Conservation (phyloP, 805 yeast genomes). For the Brettanomyces custersianus region DNA sequence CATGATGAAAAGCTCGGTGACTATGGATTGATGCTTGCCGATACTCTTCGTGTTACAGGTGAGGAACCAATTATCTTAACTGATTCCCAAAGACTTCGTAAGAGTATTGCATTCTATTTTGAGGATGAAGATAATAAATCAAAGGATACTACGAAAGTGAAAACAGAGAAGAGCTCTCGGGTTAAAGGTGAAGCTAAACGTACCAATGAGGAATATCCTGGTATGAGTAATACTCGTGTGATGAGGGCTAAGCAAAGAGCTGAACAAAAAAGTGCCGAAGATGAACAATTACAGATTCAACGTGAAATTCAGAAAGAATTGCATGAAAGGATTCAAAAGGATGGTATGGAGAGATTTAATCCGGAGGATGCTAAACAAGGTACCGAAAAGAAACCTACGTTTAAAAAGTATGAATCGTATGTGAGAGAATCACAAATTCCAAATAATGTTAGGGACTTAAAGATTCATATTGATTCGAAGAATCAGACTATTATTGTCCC, state of each 20-base stretch:
- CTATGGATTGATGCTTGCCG: conserved; percentile 70
- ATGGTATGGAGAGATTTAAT: conserved; percentile 74
- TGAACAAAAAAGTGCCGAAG: conserved; percentile 65
- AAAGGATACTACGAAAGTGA: conserved; percentile 12
- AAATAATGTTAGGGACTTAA: conserved; percentile 67
- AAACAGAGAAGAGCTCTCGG: conserved; percentile 2
- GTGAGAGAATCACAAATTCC: conserved; percentile 92
- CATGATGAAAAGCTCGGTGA: conserved; percentile 41
- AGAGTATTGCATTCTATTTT: conserved; percentile 77
- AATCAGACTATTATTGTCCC: conserved; percentile 87
- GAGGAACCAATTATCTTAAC: conserved; percentile 61
- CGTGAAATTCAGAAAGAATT: conserved; percentile 75
- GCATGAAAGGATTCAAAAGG: conserved; percentile 78
- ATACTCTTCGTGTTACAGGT: conserved; percentile 65
- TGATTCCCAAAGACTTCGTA: conserved; percentile 58
- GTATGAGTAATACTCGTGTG: conserved; percentile 48
- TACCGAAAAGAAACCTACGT: conserved; percentile 58
- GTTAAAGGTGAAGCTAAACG: conserved; percentile 9
- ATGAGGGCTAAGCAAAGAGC: conserved; percentile 73
- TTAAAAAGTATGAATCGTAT: conserved; percentile 90
- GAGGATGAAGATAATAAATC: conserved; percentile 48
- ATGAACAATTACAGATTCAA: conserved; percentile 69
- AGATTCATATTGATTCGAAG: conserved; percentile 79
- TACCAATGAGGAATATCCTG: conserved; percentile 15
- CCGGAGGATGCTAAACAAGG: conserved; percentile 66